A percentile compares a stretch with the other conserved stretches of the same genome.
phyloP scores from a whole-genome alignment of 768 basidiomycete genomes.

The Naganishia kalamii region DNA sequence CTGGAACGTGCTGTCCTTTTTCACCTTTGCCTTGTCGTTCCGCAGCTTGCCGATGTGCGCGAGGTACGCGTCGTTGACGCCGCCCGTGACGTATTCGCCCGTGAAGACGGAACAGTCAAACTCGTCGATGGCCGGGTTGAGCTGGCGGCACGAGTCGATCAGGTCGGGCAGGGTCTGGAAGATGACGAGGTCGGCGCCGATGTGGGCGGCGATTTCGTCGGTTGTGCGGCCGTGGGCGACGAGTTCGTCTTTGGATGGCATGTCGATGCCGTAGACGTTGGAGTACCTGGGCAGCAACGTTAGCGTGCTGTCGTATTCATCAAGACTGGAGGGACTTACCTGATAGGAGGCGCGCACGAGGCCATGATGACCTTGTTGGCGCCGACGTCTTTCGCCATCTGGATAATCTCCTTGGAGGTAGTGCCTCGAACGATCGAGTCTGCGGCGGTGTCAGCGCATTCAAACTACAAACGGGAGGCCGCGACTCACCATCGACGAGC shows the following conservation, averaged over 20 bases:
- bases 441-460: conserved; percentile 37
- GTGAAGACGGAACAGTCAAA: conserved; percentile 99
- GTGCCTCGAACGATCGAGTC: conserved; percentile 98
- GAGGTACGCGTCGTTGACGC: conserved; percentile 77
- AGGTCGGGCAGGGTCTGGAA: conserved; percentile 90
- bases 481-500: conserved; percentile 76
- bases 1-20: conserved; percentile 39
- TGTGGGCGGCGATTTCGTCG: conserved; percentile 65
- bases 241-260: conserved; percentile 91
- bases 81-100: conserved; percentile 92
- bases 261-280: conserved; percentile 98
- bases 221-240: conserved; percentile 74
- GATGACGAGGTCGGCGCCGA: conserved; percentile 91
- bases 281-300: conserved; percentile 53
- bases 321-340: conserved; percentile 49
- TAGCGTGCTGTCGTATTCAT: neutral
- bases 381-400: conserved; percentile 98
- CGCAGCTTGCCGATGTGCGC: conserved; percentile 65
- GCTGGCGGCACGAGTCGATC: conserved; percentile 71
- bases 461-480: neutral
- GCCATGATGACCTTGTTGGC: conserved; percentile 93
- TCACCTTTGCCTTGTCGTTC: conserved; percentile 71
- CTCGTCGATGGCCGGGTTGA: conserved; percentile 65
- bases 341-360: conserved; percentile 93
- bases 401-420: conserved; percentile 95